Evolutionary conservation across 495 filamentous ascomycete species (phyloP).

Genomic region (Penicillium nucicola): DNA sequence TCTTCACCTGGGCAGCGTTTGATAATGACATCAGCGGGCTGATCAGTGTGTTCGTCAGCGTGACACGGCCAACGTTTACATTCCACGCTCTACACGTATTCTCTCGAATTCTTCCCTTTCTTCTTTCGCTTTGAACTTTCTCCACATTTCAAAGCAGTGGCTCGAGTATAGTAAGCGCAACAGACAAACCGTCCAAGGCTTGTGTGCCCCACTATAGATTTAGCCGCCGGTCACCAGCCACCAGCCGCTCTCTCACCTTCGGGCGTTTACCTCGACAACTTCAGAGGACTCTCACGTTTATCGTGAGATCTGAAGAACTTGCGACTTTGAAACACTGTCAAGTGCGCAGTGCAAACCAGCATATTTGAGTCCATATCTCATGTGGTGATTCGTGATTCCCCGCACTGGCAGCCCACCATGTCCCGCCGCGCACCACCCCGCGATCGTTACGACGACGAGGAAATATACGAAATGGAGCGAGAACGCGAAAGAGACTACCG

Average conservation of each 20-base stretch:
- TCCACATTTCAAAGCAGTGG: no score
- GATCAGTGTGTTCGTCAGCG: constrained; percentile 8
- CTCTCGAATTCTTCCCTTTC: neutral
- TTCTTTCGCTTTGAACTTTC: no score
- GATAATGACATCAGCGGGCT: constrained; percentile 20
- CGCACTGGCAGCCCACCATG: constrained; percentile 20
- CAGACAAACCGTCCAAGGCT: no score
- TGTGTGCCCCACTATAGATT: no score
- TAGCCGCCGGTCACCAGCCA: no score
- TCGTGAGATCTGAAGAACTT: neutral
- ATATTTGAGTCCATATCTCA: neutral
- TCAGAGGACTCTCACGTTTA: neutral
- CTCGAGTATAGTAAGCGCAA: no score
- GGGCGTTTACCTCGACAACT: no score
- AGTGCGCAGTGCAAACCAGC: neutral
- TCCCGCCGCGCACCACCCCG: constrained; percentile 30
- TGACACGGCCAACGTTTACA: neutral
- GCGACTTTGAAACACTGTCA: neutral
- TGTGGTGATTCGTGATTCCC: constrained; percentile 6
- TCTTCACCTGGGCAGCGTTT: no score
- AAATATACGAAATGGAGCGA: constrained; percentile 25
- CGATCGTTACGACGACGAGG: constrained; percentile 31
- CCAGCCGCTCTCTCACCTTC: no score
- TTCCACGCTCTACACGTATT: neutral
- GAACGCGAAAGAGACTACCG: constrained; percentile 18